These are phyloP conservation scores for Pseudonectria buxi DNA, from an alignment of 2,329 filamentous ascomycete genomes.

Conservation along the genomic window DNA sequence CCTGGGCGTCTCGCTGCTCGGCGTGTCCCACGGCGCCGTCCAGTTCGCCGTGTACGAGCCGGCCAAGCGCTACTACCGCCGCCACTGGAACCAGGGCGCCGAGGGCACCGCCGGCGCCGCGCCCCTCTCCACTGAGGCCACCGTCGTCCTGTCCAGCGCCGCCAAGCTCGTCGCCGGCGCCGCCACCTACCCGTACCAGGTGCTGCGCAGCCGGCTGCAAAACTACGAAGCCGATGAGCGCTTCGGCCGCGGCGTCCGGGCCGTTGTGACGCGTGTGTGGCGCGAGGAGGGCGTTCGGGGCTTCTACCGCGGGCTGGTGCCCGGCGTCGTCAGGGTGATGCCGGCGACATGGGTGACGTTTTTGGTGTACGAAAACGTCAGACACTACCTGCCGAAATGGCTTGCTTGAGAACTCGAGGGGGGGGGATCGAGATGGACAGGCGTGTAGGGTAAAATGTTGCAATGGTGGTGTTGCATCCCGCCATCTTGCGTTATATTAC, in stretches of 20 bases:
- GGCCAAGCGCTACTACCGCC: conserved; percentile 47
- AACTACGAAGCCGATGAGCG: conserved; percentile 72
- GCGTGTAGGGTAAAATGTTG: too few relatives aligned
- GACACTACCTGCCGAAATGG: conserved; percentile 56
- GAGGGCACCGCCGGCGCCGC: conserved; percentile 7
- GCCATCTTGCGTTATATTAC: too few relatives aligned
- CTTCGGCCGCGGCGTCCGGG: conserved; percentile 64
- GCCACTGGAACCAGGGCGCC: conserved; percentile 15
- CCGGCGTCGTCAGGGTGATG: conserved; percentile 83
- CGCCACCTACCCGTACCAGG: conserved; percentile 91
- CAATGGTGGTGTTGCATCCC: too few relatives aligned
- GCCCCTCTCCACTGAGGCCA: conserved; percentile 63
- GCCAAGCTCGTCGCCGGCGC: conserved; percentile 87
- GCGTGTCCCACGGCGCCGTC: conserved; percentile 85
- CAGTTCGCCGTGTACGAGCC: conserved; percentile 95
- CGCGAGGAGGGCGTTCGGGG: conserved; percentile 69
- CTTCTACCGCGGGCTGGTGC: conserved; percentile 87
- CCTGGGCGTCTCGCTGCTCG: conserved; percentile 72
- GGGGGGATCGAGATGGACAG: conserved; percentile 1
- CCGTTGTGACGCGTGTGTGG: conserved; percentile 70
- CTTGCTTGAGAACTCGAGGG: conserved; percentile 7
- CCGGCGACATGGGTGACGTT: conserved; percentile 97
- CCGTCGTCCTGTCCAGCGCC: conserved; percentile 68
- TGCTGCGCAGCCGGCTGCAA: conserved; percentile 81
- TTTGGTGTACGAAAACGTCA: conserved; percentile 91